Evolutionary conservation across 805 yeast species (phyloP).

Genomic region (Wickerhamiella nectarea): DNA sequence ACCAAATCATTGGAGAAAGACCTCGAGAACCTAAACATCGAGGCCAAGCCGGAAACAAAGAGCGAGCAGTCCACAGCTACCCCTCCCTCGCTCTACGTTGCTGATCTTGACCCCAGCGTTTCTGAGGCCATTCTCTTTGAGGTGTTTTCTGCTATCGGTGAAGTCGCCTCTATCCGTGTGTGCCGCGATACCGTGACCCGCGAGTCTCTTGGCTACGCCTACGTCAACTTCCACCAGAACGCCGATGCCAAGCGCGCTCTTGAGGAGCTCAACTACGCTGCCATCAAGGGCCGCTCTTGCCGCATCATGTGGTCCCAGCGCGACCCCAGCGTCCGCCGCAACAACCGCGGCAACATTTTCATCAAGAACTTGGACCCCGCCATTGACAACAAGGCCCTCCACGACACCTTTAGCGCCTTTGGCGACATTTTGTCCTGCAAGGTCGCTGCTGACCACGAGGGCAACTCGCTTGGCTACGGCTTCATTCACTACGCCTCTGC

Average conservation of each 20-base stretch:
- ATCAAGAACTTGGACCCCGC: constrained; percentile 97
- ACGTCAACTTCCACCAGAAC: constrained; percentile 83
- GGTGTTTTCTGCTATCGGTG: constrained; percentile 87
- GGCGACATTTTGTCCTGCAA: constrained; percentile 94
- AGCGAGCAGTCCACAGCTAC: constrained; percentile 18
- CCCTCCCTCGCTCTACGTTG: constrained; percentile 82
- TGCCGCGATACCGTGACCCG: constrained; percentile 97
- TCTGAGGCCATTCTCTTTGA: constrained; percentile 92
- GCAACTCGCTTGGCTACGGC: constrained; percentile 90
- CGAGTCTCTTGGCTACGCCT: constrained; percentile 95
- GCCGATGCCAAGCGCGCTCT: constrained; percentile 89
- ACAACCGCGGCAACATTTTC: constrained; percentile 92
- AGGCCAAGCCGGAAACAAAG: constrained; percentile 19
- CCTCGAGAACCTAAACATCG: constrained; percentile 24
- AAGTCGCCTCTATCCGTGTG: constrained; percentile 92
- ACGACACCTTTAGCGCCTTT: constrained; percentile 94
- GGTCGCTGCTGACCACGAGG: constrained; percentile 88
- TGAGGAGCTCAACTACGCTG: constrained; percentile 87
- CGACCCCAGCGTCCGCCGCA: constrained; percentile 89
- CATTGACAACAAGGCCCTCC: constrained; percentile 96
- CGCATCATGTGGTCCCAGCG: constrained; percentile 99
- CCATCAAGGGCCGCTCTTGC: constrained; percentile 90
- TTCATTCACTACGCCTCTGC: constrained; percentile 91
- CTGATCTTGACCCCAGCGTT: constrained; percentile 86
- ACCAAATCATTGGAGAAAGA: constrained; percentile 28